A percentile compares a stretch with the other conserved stretches of the same genome.
phyloP scores from a whole-genome alignment of 805 yeast genomes.

The Lachancea mirantina region DNA sequence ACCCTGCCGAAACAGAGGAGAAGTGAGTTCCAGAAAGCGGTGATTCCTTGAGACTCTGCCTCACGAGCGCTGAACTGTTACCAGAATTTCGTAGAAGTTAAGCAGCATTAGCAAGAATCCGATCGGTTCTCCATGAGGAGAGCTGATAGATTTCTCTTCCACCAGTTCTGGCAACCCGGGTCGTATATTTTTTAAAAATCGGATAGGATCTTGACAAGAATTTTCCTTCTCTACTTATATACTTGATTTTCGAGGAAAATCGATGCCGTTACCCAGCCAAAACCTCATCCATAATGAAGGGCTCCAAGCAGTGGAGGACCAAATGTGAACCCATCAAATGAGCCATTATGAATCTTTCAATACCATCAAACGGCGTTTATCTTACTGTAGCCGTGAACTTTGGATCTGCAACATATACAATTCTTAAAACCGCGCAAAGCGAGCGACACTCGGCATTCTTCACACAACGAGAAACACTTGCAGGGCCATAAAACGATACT shows the following conservation, averaged over 20 bases:
- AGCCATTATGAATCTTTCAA: neutral
- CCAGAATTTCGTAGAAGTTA: slow-evolving; percentile 22
- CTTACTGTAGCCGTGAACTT: slow-evolving; percentile 52
- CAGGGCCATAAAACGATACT: slow-evolving; percentile 91
- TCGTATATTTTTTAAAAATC: slow-evolving; percentile 18
- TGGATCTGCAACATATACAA: slow-evolving; percentile 78
- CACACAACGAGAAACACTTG: slow-evolving; percentile 82
- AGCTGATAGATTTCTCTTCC: slow-evolving; percentile 23
- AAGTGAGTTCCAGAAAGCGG: slow-evolving; percentile 13
- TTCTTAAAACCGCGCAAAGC: slow-evolving; percentile 65
- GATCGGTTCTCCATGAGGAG: slow-evolving; percentile 11
- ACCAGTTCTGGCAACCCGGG: slow-evolving; percentile 21
- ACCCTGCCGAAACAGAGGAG: slow-evolving; percentile 33
- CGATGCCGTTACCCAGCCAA: slow-evolving; percentile 1
- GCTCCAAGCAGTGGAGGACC: no score
- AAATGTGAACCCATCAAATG: no score
- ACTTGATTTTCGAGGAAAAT: neutral
- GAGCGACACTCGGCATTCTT: slow-evolving; percentile 66
- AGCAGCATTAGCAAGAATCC: slow-evolving; percentile 30
- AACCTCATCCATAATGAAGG: neutral
- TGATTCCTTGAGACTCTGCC: slow-evolving; percentile 40
- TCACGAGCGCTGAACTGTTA: slow-evolving; percentile 70
- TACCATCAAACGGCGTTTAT: slow-evolving; percentile 23
- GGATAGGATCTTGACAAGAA: neutral
- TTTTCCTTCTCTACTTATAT: neutral